These are phyloP conservation scores for Chaetomium olivaceum DNA, from an alignment of 2,329 filamentous ascomycete genomes.

Conservation along the genomic window DNA sequence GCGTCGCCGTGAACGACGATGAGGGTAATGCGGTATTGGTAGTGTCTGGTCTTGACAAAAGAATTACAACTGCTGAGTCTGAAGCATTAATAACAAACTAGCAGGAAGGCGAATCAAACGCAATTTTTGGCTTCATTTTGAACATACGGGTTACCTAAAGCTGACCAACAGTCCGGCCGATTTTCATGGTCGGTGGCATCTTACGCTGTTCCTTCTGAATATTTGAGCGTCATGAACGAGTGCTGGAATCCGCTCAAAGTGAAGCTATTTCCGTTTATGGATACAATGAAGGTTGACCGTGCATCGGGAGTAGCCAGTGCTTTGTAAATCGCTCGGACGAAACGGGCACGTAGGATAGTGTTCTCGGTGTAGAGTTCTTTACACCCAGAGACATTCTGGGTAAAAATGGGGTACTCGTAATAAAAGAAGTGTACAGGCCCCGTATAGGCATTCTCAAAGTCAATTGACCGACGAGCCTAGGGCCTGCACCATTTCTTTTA, in stretches of 20 bases:
- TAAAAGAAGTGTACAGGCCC: slow-evolving; percentile 16
- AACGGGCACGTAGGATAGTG: slow-evolving; percentile 12
- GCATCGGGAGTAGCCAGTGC: background rate
- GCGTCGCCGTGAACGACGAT: too few relatives aligned
- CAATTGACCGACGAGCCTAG: slow-evolving; percentile 9
- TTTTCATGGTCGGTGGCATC: too few relatives aligned
- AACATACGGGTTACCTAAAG: too few relatives aligned
- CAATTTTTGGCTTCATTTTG: too few relatives aligned
- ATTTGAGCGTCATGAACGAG: slow-evolving; percentile 9
- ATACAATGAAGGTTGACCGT: slow-evolving; percentile 5
- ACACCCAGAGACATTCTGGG: slow-evolving; percentile 15
- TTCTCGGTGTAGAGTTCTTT: slow-evolving; percentile 12
- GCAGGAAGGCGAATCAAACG: too few relatives aligned
- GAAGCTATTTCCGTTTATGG: slow-evolving; percentile 12
- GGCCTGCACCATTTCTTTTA: background rate
- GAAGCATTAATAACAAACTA: too few relatives aligned
- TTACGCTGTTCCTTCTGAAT: background rate
- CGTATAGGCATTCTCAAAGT: slow-evolving; percentile 16
- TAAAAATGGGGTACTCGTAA: slow-evolving; percentile 20
- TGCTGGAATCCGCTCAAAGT: slow-evolving; percentile 3
- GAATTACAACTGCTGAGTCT: too few relatives aligned
- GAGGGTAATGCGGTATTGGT: too few relatives aligned
- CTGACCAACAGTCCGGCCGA: too few relatives aligned
- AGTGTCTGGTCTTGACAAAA: too few relatives aligned
- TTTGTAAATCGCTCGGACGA: slow-evolving; percentile 6